These are phyloP conservation scores for Coemansia aciculifera DNA, from an alignment of 192 early-diverging fungal genomes.

Conservation along the genomic window DNA sequence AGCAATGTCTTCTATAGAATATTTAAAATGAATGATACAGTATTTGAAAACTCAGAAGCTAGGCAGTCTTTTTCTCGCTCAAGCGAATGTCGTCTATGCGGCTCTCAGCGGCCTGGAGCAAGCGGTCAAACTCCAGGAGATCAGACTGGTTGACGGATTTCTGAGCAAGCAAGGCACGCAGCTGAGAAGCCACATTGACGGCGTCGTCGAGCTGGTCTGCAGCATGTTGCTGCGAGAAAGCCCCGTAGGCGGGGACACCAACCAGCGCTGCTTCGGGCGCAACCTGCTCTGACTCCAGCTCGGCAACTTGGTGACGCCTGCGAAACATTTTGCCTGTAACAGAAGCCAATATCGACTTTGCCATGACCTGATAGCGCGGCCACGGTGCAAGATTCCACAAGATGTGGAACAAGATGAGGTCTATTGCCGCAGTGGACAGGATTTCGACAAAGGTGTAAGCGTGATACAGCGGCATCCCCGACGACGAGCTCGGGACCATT, in stretches of 20 bases:
- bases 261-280: background rate
- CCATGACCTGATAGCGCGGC: constrained; percentile 25
- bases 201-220: constrained; percentile 34
- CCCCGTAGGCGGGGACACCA: constrained; percentile 9
- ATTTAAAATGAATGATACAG: background rate
- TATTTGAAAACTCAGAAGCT: background rate
- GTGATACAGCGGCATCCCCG: constrained; percentile 47
- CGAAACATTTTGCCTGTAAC: constrained; percentile 18
- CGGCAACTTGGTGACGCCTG: background rate
- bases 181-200: constrained; percentile 18
- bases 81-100: constrained; percentile 28
- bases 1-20: background rate
- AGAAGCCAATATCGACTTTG: constrained; percentile 16
- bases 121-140: constrained; percentile 37
- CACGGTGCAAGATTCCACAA: constrained; percentile 48
- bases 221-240: background rate
- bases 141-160: constrained; percentile 28
- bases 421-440: constrained; percentile 43
- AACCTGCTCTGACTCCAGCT: constrained; percentile 8
- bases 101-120: constrained; percentile 27
- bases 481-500: constrained; percentile 35
- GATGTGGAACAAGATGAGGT: constrained; percentile 44
- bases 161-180: constrained; percentile 35
- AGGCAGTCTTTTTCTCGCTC: constrained; percentile 14
- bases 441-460: constrained; percentile 46